Evolutionary conservation across 805 yeast genomes (phyloP).

Genomic region (Wickerhamomyces chaumierensis): DNA sequence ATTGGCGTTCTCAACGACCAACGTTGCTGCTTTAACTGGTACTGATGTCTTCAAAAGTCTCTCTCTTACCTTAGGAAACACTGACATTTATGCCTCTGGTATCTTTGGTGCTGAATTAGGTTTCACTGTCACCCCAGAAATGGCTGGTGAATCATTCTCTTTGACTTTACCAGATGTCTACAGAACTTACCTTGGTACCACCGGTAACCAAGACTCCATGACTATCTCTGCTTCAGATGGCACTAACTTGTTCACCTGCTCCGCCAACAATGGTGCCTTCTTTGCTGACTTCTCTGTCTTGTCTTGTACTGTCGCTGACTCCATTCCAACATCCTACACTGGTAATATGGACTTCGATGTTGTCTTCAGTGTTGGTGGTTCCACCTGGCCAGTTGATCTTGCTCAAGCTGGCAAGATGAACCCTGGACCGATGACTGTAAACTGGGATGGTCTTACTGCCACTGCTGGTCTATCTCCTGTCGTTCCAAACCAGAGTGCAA

Average conservation of each 20-base stretch:
- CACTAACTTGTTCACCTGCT: constrained; percentile 20
- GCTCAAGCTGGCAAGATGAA: constrained; percentile 19
- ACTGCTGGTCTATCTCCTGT: constrained; percentile 15
- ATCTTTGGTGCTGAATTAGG: constrained; percentile 24
- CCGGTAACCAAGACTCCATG: constrained; percentile 8
- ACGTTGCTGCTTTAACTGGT: too few species aligned
- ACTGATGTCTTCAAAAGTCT: too few species aligned
- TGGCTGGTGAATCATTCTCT: constrained; percentile 11
- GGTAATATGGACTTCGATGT: constrained; percentile 22
- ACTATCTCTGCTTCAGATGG: constrained; percentile 16
- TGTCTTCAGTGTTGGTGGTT: constrained; percentile 25
- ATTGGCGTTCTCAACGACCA: too few species aligned
- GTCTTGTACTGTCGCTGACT: constrained; percentile 18
- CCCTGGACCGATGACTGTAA: constrained; percentile 19
- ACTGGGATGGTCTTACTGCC: constrained; percentile 18
- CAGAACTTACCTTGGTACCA: constrained; percentile 21
- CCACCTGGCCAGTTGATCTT: constrained; percentile 19
- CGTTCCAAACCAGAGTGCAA: constrained; percentile 4
- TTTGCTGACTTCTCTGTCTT: constrained; percentile 18
- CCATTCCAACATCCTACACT: constrained; percentile 10
- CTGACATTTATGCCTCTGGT: constrained; percentile 3
- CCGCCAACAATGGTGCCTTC: constrained; percentile 24
- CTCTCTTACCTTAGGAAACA: too few species aligned
- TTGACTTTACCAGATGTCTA: constrained; percentile 22
- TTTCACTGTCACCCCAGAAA: constrained; percentile 17